Evolutionary conservation across 352 stramenopile genomes (phyloP).

Genomic region (Pythium sukuiense): DNA sequence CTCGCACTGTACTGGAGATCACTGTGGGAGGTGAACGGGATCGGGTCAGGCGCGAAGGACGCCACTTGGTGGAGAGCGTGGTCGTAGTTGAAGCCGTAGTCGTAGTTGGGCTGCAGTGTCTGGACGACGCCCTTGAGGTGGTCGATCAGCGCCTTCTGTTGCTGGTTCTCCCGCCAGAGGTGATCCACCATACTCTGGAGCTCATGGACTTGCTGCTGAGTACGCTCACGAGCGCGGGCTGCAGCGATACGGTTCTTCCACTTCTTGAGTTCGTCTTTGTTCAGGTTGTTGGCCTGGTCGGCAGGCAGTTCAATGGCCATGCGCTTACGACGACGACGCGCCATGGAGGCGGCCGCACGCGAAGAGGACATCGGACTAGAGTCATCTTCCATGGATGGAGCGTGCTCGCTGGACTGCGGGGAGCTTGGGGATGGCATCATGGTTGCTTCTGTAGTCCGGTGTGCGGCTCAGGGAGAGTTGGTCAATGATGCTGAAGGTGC

Average conservation of each 20-base stretch:
- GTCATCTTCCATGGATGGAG: conserved; percentile 7
- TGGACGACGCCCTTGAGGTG: conserved; percentile 34
- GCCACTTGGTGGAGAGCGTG: not conserved
- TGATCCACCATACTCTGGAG: conserved; percentile 54
- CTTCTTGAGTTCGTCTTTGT: conserved; percentile 56
- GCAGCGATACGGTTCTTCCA: conserved; percentile 74
- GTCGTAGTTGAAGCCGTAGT: not conserved
- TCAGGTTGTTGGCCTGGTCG: conserved; percentile 41
- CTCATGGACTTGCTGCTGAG: conserved; percentile 49
- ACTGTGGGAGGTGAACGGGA: not conserved
- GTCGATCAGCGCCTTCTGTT: conserved; percentile 39
- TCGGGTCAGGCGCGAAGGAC: not conserved
- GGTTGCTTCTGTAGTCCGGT: not conserved
- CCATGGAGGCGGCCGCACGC: not conserved
- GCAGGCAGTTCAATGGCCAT: conserved; percentile 47
- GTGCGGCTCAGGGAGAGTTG: not conserved
- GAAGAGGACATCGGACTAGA: conserved; percentile 11
- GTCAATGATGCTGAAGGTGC: not conserved
- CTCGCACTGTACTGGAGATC: not conserved
- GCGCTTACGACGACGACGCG: conserved; percentile 29
- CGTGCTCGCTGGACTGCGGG: conserved; percentile 12
- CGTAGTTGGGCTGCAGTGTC: conserved; percentile 3
- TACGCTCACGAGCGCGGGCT: conserved; percentile 49
- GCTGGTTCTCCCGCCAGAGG: conserved; percentile 58
- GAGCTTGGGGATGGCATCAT: conserved; percentile 9